A percentile compares a stretch with the other conserved stretches of the same genome.
Evolutionary conservation across 148 eudicot species (phyloP).

Genomic region (Cornus florida): DNA sequence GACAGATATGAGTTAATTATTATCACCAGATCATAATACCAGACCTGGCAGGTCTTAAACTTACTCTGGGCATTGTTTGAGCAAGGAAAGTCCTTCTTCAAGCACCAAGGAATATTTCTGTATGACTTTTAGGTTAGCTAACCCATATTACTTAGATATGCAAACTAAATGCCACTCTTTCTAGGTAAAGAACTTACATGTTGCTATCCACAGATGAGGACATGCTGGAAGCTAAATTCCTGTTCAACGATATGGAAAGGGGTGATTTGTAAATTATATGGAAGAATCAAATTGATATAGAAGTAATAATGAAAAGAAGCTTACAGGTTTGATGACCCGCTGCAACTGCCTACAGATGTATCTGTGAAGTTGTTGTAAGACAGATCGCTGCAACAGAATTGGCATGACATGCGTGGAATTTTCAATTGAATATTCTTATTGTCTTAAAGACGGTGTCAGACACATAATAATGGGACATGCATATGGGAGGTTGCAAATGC

Average conservation of each 20-base stretch:
- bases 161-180: constrained; percentile 5
- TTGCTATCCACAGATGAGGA: constrained; percentile 13
- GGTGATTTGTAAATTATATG: too few species aligned
- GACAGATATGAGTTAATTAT: not conserved
- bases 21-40: not conserved
- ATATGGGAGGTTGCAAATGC: too few species aligned
- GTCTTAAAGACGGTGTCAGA: too few species aligned
- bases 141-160: too few species aligned
- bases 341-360: too few species aligned
- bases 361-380: constrained; percentile 74
- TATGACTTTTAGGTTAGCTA: too few species aligned
- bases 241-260: too few species aligned
- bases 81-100: constrained; percentile 39
- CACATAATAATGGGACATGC: too few species aligned
- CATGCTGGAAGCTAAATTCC: too few species aligned
- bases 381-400: constrained; percentile 54
- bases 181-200: constrained; percentile 38
- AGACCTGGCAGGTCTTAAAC: constrained; percentile 7
- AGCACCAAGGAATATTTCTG: too few species aligned
- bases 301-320: not conserved
- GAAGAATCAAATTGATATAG: not conserved
- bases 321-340: constrained; percentile 56
- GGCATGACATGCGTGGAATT: not conserved
- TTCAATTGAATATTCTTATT: not conserved
- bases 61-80: constrained; percentile 34